Percentiles rank a stretch among this genome's conserved stretches.
Conservation (phyloP, 2,329 filamentous ascomycete genomes). For the Cercospora sp. region DNA sequence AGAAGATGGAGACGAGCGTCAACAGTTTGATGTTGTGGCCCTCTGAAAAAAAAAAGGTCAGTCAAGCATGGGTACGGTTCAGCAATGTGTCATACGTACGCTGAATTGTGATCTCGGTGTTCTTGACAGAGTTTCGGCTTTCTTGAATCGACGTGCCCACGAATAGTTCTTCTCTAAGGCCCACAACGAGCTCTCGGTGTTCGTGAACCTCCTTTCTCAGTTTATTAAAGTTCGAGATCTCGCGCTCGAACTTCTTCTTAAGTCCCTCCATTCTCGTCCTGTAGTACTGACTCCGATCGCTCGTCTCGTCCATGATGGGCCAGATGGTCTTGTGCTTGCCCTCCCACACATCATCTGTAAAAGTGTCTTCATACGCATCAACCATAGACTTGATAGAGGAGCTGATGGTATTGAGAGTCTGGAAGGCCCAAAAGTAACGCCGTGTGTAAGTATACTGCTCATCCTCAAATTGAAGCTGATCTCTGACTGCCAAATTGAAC, state of each 20-base stretch:
- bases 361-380: constrained; percentile 58
- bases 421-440: constrained; percentile 64
- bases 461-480: constrained; percentile 63
- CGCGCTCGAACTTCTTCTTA: constrained; percentile 53
- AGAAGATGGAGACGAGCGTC: constrained; percentile 62
- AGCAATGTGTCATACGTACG: constrained; percentile 30
- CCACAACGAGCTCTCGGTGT: constrained; percentile 57
- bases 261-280: constrained; percentile 52
- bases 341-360: constrained; percentile 61
- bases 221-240: constrained; percentile 52
- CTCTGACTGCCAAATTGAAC: constrained; percentile 58
- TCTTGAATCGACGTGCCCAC: constrained; percentile 64
- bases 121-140: constrained; percentile 60
- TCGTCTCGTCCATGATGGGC: constrained; percentile 54
- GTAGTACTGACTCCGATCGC: constrained; percentile 51
- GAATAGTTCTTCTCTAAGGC: constrained; percentile 63
- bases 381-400: constrained; percentile 61
- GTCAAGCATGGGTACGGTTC: no score
- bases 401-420: constrained; percentile 62
- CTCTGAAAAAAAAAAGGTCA: no score
- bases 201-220: constrained; percentile 56
- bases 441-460: constrained; percentile 61
- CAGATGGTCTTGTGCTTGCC: constrained; percentile 58
- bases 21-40: constrained; percentile 46
- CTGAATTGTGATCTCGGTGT: constrained; percentile 53